These are phyloP conservation scores for Tothia fuscella DNA, from an alignment of 2,329 filamentous ascomycete species.

Conservation along the genomic window DNA sequence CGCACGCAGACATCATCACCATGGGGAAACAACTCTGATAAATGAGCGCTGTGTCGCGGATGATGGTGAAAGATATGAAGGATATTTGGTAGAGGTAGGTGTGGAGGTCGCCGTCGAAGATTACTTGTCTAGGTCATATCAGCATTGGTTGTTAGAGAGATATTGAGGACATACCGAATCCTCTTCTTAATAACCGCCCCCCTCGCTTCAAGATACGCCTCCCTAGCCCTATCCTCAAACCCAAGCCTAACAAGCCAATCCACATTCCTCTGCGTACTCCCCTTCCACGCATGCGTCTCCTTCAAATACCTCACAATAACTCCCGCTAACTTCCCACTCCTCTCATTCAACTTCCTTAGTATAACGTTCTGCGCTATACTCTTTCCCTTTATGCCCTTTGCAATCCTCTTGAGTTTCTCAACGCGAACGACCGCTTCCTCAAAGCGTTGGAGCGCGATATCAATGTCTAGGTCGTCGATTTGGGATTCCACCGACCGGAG, in stretches of 20 bases:
- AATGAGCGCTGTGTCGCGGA: constrained; percentile 82
- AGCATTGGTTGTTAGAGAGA: constrained; percentile 2
- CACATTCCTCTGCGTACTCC: constrained; percentile 69
- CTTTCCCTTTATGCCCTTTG: constrained; percentile 73
- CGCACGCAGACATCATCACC: constrained; percentile 81
- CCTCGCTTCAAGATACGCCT: constrained; percentile 73
- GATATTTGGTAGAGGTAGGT: constrained; percentile 92
- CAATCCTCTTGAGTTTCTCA: constrained; percentile 72
- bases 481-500: constrained; percentile 91
- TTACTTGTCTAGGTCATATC: constrained; percentile 56
- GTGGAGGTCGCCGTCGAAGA: constrained; percentile 87
- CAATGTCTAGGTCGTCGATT: constrained; percentile 91
- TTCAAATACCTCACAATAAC: constrained; percentile 68
- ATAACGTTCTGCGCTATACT: constrained; percentile 83
- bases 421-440: constrained; percentile 73
- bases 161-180: constrained; percentile 49
- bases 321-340: constrained; percentile 63
- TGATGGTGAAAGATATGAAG: constrained; percentile 89
- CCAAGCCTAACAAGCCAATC: constrained; percentile 76
- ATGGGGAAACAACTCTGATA: constrained; percentile 72
- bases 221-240: constrained; percentile 79
- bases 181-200: constrained; percentile 68
- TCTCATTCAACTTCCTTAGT: constrained; percentile 77
- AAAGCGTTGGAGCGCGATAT: constrained; percentile 82
- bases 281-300: constrained; percentile 63